A percentile compares a stretch with the other conserved stretches of the same genome.
These are phyloP conservation scores for Isochrysis galbana DNA, from an alignment of 78 protist genomes.

Conservation along the genomic window DNA sequence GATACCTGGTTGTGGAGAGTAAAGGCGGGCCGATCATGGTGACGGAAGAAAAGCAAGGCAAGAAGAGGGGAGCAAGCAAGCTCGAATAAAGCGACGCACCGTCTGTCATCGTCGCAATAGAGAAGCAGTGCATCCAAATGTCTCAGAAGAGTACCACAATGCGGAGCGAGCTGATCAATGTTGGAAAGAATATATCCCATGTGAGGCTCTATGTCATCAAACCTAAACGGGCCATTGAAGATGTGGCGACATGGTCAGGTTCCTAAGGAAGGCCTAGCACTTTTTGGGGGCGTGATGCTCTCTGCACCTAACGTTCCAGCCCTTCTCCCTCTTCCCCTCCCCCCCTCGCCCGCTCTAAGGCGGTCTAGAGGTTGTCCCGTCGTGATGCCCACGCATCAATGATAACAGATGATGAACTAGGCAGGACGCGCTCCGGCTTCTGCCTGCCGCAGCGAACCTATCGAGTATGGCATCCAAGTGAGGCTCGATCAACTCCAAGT, in stretches of 20 bases:
- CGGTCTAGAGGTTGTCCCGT: no score
- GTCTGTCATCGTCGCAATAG: neutral
- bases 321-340: no score
- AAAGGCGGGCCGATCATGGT: neutral
- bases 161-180: neutral
- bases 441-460: no score
- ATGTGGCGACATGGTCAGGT: no score
- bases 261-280: no score
- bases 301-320: no score
- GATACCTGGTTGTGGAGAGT: neutral
- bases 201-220: neutral
- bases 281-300: no score
- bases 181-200: neutral
- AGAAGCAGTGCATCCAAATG: neutral
- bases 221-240: no score
- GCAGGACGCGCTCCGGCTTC: no score
- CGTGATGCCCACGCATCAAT: no score
- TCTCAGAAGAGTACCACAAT: neutral
- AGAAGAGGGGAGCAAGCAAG: neutral
- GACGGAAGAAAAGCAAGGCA: neutral
- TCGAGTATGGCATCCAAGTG: neutral
- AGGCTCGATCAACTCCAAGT: neutral
- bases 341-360: no score
- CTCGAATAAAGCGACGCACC: neutral
- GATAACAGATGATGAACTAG: no score